Evolutionary conservation across 2,329 filamentous ascomycete species (phyloP).

Genomic region (Emericellopsis cladophorae): DNA sequence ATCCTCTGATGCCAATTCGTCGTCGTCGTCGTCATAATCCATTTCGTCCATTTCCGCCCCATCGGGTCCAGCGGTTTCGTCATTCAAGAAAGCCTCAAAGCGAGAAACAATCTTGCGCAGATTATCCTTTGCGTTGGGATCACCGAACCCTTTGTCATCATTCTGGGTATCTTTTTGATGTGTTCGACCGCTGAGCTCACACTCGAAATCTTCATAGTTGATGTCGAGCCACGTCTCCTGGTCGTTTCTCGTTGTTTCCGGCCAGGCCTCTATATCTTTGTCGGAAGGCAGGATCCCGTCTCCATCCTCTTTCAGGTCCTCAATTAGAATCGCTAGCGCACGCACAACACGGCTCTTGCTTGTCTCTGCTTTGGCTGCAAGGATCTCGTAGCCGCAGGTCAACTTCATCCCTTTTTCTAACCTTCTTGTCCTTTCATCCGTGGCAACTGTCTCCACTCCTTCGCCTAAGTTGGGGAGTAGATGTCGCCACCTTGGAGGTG

Average conservation of each 20-base stretch:
- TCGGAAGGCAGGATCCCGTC: constrained; percentile 54
- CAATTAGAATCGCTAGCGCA: constrained; percentile 64
- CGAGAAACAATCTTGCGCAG: constrained; percentile 82
- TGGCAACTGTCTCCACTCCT: background rate
- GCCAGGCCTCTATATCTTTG: constrained; percentile 62
- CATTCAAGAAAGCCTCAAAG: constrained; percentile 87
- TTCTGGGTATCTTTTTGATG: constrained; percentile 19
- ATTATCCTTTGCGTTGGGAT: constrained; percentile 57
- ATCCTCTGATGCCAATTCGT: constrained; percentile 37
- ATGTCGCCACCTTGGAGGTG: constrained; percentile 40
- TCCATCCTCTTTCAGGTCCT: constrained; percentile 63
- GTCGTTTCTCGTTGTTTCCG: constrained; percentile 49
- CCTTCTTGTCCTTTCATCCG: constrained; percentile 12
- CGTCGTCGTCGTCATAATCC: constrained; percentile 46
- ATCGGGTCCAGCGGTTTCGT: constrained; percentile 69
- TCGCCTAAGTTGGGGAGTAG: constrained; percentile 9
- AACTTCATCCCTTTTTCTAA: constrained; percentile 78
- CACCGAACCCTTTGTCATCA: constrained; percentile 40
- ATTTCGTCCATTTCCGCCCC: constrained; percentile 64
- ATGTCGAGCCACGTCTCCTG: constrained; percentile 89
- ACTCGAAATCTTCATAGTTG: constrained; percentile 77
- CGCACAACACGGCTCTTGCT: constrained; percentile 56
- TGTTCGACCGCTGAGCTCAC: constrained; percentile 49
- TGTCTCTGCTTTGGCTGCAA: constrained; percentile 55
- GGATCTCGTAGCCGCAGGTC: constrained; percentile 81